phyloP scores from a whole-genome alignment of 2,329 filamentous ascomycete genomes.

The Ophiostoma sp. region DNA sequence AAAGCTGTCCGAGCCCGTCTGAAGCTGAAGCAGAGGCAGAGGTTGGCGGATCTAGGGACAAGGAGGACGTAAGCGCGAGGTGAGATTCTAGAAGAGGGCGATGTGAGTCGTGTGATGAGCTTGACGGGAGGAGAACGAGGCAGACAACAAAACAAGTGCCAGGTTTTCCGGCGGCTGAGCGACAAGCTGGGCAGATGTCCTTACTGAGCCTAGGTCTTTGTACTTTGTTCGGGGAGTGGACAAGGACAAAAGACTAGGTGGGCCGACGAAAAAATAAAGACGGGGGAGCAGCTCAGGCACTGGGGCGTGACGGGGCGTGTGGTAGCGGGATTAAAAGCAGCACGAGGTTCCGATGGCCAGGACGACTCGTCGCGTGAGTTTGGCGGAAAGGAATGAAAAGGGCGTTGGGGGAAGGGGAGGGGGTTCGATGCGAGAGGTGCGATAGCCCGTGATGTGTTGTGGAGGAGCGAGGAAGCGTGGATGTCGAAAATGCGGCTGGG shows the following conservation, averaged over 20 bases:
- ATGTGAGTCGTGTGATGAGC: conserved; percentile 10
- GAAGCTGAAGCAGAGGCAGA: background rate
- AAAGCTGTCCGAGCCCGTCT: background rate
- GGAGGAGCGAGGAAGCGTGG: conserved; percentile 18
- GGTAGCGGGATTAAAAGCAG: conserved; percentile 3
- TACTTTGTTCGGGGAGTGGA: conserved; percentile 12
- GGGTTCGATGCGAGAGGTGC: background rate
- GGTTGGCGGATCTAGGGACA: background rate
- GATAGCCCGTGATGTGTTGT: conserved; percentile 18
- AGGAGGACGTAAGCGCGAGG: background rate
- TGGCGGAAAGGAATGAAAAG: background rate
- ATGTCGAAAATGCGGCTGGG: conserved; percentile 27
- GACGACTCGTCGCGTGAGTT: conserved; percentile 18
- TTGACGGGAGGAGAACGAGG: background rate
- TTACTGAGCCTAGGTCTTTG: conserved; percentile 14
- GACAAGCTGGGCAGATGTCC: background rate
- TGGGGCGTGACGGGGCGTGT: background rate
- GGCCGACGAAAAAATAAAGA: conserved; percentile 2
- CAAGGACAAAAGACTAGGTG: conserved; percentile 8
- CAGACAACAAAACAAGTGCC: background rate
- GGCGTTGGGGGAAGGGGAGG: background rate
- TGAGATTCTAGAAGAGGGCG: background rate
- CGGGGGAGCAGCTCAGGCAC: background rate
- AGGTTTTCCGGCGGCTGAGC: background rate
- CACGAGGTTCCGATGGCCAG: conserved; percentile 22